phyloP scores from a whole-genome alignment of 164 flowering plant species.

The Magnolia sinica region DNA sequence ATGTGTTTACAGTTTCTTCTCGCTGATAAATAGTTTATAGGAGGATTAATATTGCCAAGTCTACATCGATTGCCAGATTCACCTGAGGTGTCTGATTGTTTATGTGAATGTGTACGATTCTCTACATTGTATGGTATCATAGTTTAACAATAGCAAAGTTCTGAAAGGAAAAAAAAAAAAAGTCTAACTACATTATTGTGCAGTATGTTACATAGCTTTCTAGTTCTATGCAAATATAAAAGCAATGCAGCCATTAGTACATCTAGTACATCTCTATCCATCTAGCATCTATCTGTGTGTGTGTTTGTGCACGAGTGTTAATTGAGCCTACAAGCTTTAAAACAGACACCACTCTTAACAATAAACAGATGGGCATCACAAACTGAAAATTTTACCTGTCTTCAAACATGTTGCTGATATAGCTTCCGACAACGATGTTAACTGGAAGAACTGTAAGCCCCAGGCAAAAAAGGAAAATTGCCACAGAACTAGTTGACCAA shows the following conservation, averaged over 20 bases:
- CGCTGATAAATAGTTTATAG: not conserved
- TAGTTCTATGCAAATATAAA: too few species aligned
- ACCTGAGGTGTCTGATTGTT: not conserved
- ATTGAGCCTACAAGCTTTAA: not conserved
- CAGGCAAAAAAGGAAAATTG: slow-evolving; percentile 78
- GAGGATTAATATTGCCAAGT: not conserved
- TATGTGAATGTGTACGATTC: not conserved
- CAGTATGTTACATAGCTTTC: not conserved
- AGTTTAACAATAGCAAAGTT: too few species aligned
- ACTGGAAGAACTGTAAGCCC: slow-evolving; percentile 89
- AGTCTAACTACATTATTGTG: not conserved
- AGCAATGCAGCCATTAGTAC: too few species aligned
- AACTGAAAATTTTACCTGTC: slow-evolving; percentile 49
- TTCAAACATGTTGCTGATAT: slow-evolving; percentile 76
- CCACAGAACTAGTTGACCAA: slow-evolving; percentile 69
- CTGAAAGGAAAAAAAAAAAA: too few species aligned
- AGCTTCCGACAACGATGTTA: slow-evolving; percentile 67
- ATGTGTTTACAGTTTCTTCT: not conserved
- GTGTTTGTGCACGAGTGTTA: too few species aligned
- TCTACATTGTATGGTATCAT: not conserved
- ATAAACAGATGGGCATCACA: not conserved
- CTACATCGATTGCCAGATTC: not conserved
- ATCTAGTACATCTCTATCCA: too few species aligned
- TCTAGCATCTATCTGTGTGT: too few species aligned
- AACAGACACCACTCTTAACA: not conserved